Evolutionary conservation across 148 eudicot genomes (phyloP), one percentile per base, ranked within the genome.

Genomic region (Rheum nobile): DNA sequence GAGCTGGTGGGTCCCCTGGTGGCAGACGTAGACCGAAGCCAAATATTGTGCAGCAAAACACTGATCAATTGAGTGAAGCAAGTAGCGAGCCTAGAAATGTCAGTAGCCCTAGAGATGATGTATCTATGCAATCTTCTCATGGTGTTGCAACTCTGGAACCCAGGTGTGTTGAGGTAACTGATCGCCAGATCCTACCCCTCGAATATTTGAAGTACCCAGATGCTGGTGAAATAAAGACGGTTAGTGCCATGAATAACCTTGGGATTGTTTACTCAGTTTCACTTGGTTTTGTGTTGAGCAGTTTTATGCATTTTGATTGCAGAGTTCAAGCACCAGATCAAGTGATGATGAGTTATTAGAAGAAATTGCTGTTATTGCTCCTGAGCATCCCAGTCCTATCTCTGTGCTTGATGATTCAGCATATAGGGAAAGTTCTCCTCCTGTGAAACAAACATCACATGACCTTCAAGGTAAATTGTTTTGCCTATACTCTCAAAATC

Each of bases 311-410:
- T 79, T 55, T 50, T 22, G 71, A 72, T 12, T 75, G 72, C 81
- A 93, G 98, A 86, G 73, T 69, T 74, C 76, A 43, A 77, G 71
- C 55, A 39, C 75, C 78, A 83, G 79, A 71, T 67, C 83, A 77
- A 76, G 77, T 74, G 86, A 81, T 69, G 85, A 86, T 79, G 82
- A 79, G 48, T 47, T 68, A 35, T 73, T 41, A 31, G 80, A 72
- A 14, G 86, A 81, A 76, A 71, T 61, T 76, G 76, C 75, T 75
- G 47, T 57, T 47, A 77, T 75, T 67, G 84, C 80, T 79, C 84
- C 77, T 71, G 96, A 87, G 76, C 88, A 89, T 59, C 90, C 94
- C 22, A 93, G 96, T 80, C 98, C 98, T 72, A 84, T 93, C 35
- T 90, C 98, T 42, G 96, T 93, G 80, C 92, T 93, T 4, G 96